Evolutionary conservation across 192 early-diverging fungal species (phyloP), one percentile per base, ranked within the genome.

Genomic region (Coemansia sp.): DNA sequence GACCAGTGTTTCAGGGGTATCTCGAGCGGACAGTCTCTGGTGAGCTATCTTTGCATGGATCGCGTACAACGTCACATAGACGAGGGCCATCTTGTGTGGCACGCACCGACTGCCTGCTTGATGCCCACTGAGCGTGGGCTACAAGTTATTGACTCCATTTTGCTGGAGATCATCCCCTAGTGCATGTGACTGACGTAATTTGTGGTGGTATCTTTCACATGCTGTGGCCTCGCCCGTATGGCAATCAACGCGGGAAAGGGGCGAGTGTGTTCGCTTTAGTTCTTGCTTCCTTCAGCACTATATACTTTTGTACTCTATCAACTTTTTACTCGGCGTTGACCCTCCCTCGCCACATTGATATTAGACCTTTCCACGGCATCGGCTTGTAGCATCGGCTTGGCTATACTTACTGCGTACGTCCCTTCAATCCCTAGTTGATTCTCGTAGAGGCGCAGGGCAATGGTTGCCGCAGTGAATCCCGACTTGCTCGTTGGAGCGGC

Each of bases 81-180:
- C 19, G 56, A 65, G 62, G 72, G 78, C 6, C 66, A 67, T 13
- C 63, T 79, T 56, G n/a, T 11, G 4, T 74, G 64, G 65, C 50
- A 39, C 35, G 48, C 29, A 24, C 42, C 16, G 6, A 27, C 62
- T 14, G 69, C 34, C 10, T 59, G 51, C n/a, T 45, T 76, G 37
- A 62, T 66, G 14, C 79, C 79, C 11, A 81, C 79, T 0, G 74
- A 81, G 53, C 63, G 56, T 33, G 79, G 79, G 2, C 57, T 81
- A 27, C 62, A 72, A 53, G 74, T 81, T 44, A 72, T 81, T 6
- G 79, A 81, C 51, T 48, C 64, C 10, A 69, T 81, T 19, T 50
- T 81, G 59, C 45, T 76, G 1, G 79, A 81, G 35, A 76, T 81
- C 27, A 24, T 67, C 0, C 79, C 79, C 9, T 64, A 62, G 34